Conservation (phyloP, 2,329 filamentous ascomycete genomes). For the Colletotrichum karsti region DNA sequence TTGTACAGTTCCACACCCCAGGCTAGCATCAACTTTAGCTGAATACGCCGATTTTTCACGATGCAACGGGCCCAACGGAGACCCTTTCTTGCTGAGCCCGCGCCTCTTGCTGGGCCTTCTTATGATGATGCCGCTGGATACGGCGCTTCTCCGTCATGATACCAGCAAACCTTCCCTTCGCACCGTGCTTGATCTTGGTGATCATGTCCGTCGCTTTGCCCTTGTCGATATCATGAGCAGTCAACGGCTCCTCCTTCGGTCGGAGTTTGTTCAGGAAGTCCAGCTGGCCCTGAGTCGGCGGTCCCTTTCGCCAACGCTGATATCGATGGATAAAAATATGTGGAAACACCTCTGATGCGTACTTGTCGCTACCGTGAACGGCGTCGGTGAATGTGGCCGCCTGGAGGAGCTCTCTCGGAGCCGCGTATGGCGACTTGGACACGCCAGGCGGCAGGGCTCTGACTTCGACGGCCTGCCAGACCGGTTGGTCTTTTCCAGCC, state of each 20-base stretch:
- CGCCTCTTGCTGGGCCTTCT: constrained; percentile 46
- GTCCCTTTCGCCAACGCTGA: constrained; percentile 74
- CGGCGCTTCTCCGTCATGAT: constrained; percentile 62
- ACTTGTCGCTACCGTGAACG: constrained; percentile 87
- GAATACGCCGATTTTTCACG: not conserved
- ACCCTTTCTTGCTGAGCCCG: constrained; percentile 60
- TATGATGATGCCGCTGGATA: constrained; percentile 45
- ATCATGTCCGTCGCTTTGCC: constrained; percentile 91
- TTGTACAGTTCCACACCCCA: not conserved
- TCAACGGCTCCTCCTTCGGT: constrained; percentile 61
- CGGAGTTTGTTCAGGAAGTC: constrained; percentile 75
- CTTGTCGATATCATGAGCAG: constrained; percentile 70
- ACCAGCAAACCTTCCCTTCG: constrained; percentile 67
- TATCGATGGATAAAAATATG: constrained; percentile 71
- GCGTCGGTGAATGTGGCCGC: constrained; percentile 76
- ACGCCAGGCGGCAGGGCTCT: constrained; percentile 53
- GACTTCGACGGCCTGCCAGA: constrained; percentile 56
- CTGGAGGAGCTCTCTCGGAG: constrained; percentile 73
- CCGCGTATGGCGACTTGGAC: constrained; percentile 69
- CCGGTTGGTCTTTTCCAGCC: constrained; percentile 25
- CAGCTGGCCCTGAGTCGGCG: constrained; percentile 73
- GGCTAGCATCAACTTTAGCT: not conserved
- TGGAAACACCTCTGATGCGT: constrained; percentile 73
- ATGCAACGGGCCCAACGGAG: constrained; percentile 60
- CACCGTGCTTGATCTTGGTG: constrained; percentile 88